A percentile compares a stretch with the other conserved stretches of the same genome.
phyloP scores from a whole-genome alignment of 2,329 filamentous ascomycete genomes.

The Biscogniauxia mediterranea region DNA sequence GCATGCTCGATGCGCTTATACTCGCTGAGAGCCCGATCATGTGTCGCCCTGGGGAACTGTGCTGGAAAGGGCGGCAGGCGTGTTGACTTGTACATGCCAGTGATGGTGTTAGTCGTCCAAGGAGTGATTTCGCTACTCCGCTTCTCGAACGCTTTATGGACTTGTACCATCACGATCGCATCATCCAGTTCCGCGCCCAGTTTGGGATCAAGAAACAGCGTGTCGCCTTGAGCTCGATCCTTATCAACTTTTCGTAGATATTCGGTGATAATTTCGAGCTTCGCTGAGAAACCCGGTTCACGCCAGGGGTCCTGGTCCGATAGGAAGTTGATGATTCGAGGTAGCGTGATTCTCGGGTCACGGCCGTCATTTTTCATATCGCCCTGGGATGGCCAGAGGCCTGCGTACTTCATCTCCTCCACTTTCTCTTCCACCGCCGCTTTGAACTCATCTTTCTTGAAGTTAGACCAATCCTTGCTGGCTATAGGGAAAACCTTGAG shows the following conservation, averaged over 20 bases:
- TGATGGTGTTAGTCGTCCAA: constrained; percentile 24
- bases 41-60: constrained; percentile 17
- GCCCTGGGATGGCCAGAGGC: neutral
- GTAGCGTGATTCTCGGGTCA: constrained; percentile 36
- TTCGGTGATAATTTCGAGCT: constrained; percentile 29
- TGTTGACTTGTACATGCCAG: constrained; percentile 12
- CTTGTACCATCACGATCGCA: constrained; percentile 21
- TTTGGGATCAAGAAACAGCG: constrained; percentile 20
- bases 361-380: constrained; percentile 27
- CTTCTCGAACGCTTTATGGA: constrained; percentile 20
- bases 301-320: constrained; percentile 46
- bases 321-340: constrained; percentile 44
- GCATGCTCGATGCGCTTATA: constrained; percentile 17
- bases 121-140: constrained; percentile 15
- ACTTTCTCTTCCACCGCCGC: neutral
- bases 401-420: neutral
- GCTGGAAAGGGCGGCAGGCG: constrained; percentile 26
- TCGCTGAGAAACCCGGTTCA: constrained; percentile 28
- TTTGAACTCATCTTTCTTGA: neutral
- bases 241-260: constrained; percentile 37
- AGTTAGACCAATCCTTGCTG: neutral
- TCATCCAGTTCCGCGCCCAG: constrained; percentile 22
- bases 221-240: constrained; percentile 23
- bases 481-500: neutral
- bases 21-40: constrained; percentile 16